Base-by-base conservation (phyloP, 306 rosid genomes). In the Trifolium repens region DNA sequence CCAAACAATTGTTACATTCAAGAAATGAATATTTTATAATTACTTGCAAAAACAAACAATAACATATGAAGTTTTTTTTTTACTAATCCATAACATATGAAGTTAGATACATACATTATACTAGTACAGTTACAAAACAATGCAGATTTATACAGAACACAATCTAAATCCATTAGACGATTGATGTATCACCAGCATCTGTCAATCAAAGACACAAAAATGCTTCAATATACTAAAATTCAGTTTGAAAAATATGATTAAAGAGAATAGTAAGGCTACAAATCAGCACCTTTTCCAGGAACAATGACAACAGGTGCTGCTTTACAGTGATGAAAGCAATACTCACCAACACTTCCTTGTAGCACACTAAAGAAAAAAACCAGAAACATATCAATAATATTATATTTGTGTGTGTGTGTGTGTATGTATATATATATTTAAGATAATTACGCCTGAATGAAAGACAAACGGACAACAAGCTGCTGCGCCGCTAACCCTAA, bases 281-380 rank as follows among this genome's bases (percentile, higher is more conserved):
- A 54, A 65, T 44, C 17, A 35, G 22, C 34, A 88, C 98, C 97
- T 85, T 87, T 86, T 7, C 88, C 93, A 15, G 98, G 98, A 82
- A 94, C 98, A 74, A 91, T 85, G 17, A 94, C 81, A 24, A 91
- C 79, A 3, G 97, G 98, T 43, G 96, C 90, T 77, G 91, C 86
- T 84, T 94, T 91, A 77, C 96, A 87, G 78, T 88, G 75, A 84
- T 88, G 97, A 76, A 87, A 80, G 82, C 93, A 90, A 67, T 91
- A 76, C 81, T 88, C 94, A 24, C 94, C 86, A 82, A 91, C 97
- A 66, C 98, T 94, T 74, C 98, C 98, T 10, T 89, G 91, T 30
- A 94, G 67, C 19, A 91, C 94, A 64, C 98, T 94, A 90, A 19
- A 73, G 65, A n/a, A 69, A 43, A 53, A 78, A 26, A 43, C 77